These are phyloP conservation scores for Talaromyces thailandensis DNA, from an alignment of 495 filamentous ascomycete species.

Conservation along the genomic window DNA sequence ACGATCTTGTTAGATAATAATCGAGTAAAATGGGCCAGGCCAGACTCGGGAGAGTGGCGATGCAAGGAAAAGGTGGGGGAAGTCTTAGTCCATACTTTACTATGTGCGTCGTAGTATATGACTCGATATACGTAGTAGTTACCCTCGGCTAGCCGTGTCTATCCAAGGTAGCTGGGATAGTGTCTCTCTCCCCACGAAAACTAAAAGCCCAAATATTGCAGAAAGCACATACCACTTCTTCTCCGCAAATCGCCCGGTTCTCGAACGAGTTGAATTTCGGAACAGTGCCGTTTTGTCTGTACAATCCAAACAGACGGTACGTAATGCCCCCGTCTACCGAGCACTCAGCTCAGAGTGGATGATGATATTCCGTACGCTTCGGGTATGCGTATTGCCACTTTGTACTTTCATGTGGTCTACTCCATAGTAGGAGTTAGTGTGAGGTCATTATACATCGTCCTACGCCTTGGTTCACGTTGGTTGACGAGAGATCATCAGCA, in stretches of 20 bases:
- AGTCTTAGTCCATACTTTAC: no score
- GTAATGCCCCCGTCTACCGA: background rate
- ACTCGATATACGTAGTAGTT: background rate
- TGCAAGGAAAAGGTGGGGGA: background rate
- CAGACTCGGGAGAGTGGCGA: background rate
- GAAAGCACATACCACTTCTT: background rate
- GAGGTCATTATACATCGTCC: slow-evolving; percentile 1
- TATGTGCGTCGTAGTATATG: no score
- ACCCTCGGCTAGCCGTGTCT: slow-evolving; percentile 7
- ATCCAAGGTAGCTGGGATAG: background rate
- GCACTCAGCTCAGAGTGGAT: background rate
- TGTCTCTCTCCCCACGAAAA: slow-evolving; percentile 1
- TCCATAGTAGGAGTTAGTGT: no score
- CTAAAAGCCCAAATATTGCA: background rate
- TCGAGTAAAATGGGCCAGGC: background rate
- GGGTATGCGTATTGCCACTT: background rate
- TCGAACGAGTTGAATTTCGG: background rate
- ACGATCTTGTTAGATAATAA: background rate
- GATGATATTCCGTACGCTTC: background rate
- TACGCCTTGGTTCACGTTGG: background rate
- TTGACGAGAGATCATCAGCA: background rate
- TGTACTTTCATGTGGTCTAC: background rate
- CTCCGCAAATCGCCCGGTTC: background rate
- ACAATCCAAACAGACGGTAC: background rate
- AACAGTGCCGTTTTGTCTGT: background rate